Percentiles rank a stretch among this genome's conserved stretches.
These are phyloP conservation scores for Macrophomina tecta DNA, from an alignment of 2,329 filamentous ascomycete genomes.

Conservation along the genomic window DNA sequence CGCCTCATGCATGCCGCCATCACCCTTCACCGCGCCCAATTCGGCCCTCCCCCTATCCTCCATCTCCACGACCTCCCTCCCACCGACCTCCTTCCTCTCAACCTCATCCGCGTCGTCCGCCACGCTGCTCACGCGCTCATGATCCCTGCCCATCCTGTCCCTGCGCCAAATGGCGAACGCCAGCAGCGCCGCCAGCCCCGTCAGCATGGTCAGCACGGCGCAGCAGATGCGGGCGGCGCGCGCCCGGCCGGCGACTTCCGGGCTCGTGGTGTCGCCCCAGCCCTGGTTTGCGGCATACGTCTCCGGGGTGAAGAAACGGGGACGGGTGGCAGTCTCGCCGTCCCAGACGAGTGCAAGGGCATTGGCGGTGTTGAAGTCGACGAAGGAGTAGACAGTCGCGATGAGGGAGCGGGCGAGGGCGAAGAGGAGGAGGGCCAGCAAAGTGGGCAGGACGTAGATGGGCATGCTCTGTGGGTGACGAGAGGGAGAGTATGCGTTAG, in stretches of 20 bases:
- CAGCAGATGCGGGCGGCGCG: slow-evolving; percentile 35
- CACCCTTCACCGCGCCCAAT: slow-evolving; percentile 41
- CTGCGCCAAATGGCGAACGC: slow-evolving; percentile 30
- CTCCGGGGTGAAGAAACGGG: slow-evolving; percentile 1
- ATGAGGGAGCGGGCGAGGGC: slow-evolving; percentile 9
- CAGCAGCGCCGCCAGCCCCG: slow-evolving; percentile 42
- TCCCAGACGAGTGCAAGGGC: slow-evolving; percentile 10
- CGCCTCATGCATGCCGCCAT: slow-evolving; percentile 37
- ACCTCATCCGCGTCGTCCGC: neutral
- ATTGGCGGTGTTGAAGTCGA: neutral
- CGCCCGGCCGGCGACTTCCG: slow-evolving; percentile 44
- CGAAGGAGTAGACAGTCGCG: neutral
- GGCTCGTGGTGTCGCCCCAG: slow-evolving; percentile 7
- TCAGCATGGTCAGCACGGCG: slow-evolving; percentile 39
- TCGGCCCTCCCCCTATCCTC: slow-evolving; percentile 43
- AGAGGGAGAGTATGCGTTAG: too few relatives aligned
- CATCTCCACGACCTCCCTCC: slow-evolving; percentile 39
- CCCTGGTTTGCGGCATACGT: slow-evolving; percentile 16
- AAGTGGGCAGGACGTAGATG: neutral
- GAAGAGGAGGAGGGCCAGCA: neutral
- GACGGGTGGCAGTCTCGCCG: neutral
- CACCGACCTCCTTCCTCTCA: slow-evolving; percentile 23
- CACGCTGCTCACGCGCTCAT: neutral
- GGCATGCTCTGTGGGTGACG: neutral
- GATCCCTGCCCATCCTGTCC: neutral